phyloP scores from a whole-genome alignment of 805 yeast species.

The Suhomyces xylopsoci region DNA sequence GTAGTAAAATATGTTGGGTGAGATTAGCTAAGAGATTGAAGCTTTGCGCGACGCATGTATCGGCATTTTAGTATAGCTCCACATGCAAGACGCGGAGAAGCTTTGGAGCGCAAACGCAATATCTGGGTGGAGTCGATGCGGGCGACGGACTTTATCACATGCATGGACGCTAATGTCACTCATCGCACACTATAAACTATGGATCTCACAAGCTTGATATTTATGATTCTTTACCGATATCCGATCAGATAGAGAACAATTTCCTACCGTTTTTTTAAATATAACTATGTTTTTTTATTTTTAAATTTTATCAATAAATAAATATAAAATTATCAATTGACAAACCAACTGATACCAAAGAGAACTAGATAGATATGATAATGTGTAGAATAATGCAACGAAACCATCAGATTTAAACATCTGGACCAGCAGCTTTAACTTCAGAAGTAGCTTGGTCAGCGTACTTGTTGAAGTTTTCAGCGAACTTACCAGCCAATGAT shows the following conservation, averaged over 20 bases:
- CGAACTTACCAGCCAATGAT: conserved; percentile 71
- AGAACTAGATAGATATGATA: background rate
- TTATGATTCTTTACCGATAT: no score
- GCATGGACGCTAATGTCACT: background rate
- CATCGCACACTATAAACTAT: background rate
- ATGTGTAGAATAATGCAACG: background rate
- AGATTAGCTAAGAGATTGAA: background rate
- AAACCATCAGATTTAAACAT: conserved; percentile 18
- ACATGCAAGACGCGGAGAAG: background rate
- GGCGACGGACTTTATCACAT: background rate
- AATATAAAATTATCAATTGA: background rate
- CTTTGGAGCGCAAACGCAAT: background rate
- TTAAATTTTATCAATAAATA: background rate
- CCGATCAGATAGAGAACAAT: background rate
- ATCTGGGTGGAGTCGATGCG: background rate
- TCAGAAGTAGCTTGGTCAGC: conserved; percentile 77
- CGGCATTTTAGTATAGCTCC: background rate
- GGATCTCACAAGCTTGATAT: background rate
- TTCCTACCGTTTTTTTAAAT: background rate
- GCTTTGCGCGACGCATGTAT: background rate
- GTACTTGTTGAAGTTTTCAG: conserved; percentile 84
- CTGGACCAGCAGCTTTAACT: conserved; percentile 93
- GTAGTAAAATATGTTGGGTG: background rate
- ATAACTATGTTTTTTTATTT: background rate
- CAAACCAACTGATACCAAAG: background rate